These are phyloP conservation scores for Ricinus communis DNA, from an alignment of 345 rosid genomes.

Conservation along the genomic window DNA sequence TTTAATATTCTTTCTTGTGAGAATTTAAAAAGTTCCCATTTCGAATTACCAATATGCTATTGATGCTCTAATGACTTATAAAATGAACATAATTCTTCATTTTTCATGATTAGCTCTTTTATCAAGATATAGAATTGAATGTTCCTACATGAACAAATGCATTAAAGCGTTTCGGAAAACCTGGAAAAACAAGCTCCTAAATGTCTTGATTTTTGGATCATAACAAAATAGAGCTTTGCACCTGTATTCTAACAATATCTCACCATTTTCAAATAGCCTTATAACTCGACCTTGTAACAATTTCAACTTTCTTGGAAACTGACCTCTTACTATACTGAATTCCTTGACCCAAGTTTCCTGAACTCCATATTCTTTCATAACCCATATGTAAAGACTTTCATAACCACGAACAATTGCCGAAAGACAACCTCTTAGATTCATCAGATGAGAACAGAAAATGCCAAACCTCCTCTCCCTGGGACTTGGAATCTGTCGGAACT, in stretches of 20 bases:
- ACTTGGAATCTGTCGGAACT: conserved; percentile 18
- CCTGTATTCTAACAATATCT: conserved; percentile 21
- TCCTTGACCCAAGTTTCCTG: conserved; percentile 36
- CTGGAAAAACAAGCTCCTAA: conserved; percentile 20
- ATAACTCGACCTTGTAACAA: conserved; percentile 5
- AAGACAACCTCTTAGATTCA: conserved; percentile 28
- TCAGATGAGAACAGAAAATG: not conserved
- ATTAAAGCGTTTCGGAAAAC: conserved; percentile 32
- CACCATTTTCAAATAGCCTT: conserved; percentile 20
- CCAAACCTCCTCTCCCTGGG: conserved; percentile 4
- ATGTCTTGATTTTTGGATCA: conserved; percentile 16
- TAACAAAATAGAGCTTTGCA: conserved; percentile 26
- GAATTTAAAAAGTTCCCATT: too few relatives aligned
- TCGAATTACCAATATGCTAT: too few relatives aligned
- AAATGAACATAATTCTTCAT: too few relatives aligned
- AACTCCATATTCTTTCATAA: conserved; percentile 26
- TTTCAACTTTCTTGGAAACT: conserved; percentile 10
- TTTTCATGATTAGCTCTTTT: too few relatives aligned
- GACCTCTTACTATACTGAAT: conserved; percentile 15
- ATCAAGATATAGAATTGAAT: conserved; percentile 21
- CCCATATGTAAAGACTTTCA: conserved; percentile 22
- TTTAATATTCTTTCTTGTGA: too few relatives aligned
- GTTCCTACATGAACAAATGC: conserved; percentile 21
- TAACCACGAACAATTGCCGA: conserved; percentile 7
- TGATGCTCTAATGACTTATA: too few relatives aligned